Conservation (phyloP, 352 stramenopile genomes). For the Phytophthora rubi region DNA sequence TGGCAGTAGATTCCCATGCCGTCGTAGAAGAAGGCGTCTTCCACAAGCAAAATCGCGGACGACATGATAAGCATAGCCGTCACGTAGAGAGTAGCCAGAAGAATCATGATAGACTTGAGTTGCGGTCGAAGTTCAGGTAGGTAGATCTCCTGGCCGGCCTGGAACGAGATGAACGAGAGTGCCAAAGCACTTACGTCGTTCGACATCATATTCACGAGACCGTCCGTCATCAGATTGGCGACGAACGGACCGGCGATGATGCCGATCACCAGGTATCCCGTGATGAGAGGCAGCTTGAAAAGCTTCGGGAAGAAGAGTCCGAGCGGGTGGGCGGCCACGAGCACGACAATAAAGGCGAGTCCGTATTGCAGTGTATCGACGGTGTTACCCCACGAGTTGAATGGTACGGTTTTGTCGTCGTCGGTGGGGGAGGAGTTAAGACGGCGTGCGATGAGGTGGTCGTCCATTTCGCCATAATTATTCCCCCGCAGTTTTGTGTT, state of each 20-base stretch:
- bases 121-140: slow-evolving; percentile 61
- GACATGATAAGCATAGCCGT: slow-evolving; percentile 65
- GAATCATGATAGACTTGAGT: slow-evolving; percentile 60
- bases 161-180: slow-evolving; percentile 78
- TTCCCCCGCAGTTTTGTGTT: not conserved
- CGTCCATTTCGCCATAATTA: not conserved
- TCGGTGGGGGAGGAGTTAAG: slow-evolving; percentile 6
- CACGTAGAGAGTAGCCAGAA: slow-evolving; percentile 51
- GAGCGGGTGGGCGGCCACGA: slow-evolving; percentile 63
- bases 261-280: slow-evolving; percentile 66
- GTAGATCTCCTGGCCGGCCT: slow-evolving; percentile 75
- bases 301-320: slow-evolving; percentile 63
- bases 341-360: slow-evolving; percentile 63
- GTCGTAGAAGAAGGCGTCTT: slow-evolving; percentile 62
- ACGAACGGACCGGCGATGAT: slow-evolving; percentile 66
- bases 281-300: slow-evolving; percentile 69
- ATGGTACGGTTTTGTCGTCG: slow-evolving; percentile 39
- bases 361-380: slow-evolving; percentile 52
- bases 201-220: slow-evolving; percentile 50
- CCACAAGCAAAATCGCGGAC: slow-evolving; percentile 34
- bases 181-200: slow-evolving; percentile 62
- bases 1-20: slow-evolving; percentile 48
- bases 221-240: slow-evolving; percentile 49
- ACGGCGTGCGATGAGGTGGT: not conserved
- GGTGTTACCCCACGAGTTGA: slow-evolving; percentile 39